Evolutionary conservation across 2,329 filamentous ascomycete species (phyloP).

Genomic region (Cadophora luteo-olivacea): DNA sequence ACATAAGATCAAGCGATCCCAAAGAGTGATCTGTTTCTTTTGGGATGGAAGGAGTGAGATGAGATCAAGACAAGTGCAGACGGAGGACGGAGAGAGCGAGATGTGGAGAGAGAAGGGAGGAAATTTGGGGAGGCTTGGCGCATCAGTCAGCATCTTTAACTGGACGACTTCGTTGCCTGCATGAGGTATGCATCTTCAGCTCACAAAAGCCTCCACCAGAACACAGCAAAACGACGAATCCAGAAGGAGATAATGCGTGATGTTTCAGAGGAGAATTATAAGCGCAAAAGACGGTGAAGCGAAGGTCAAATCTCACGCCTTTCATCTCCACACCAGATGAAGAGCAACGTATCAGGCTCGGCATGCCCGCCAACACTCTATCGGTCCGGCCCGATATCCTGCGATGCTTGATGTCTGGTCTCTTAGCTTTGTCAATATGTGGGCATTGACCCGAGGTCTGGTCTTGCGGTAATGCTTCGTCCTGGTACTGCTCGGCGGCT

Average conservation of each 20-base stretch:
- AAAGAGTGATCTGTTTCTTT: not conserved
- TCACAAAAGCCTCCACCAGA: not conserved
- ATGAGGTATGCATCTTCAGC: slow-evolving; percentile 5
- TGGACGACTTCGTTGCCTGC: slow-evolving; percentile 1
- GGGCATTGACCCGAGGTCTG: too few species aligned
- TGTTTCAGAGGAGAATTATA: not conserved
- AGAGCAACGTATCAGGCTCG: not conserved
- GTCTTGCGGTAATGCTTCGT: not conserved
- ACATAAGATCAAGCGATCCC: not conserved
- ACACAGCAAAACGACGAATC: not conserved
- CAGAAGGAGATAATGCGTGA: not conserved
- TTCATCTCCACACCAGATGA: not conserved
- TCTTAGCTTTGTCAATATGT: not conserved
- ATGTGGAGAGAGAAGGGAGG: not conserved
- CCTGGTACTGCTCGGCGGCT: not conserved
- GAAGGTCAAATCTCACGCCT: slow-evolving; percentile 12
- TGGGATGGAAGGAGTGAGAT: not conserved
- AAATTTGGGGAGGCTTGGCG: not conserved
- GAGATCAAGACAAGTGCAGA: not conserved
- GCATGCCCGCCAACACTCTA: not conserved
- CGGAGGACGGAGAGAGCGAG: not conserved
- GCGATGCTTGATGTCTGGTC: not conserved
- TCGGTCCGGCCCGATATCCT: not conserved
- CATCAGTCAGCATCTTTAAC: slow-evolving; percentile 19
- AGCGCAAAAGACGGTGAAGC: not conserved